Conservation (phyloP, 352 stramenopile genomes). For the Hyaloperonospora brassicae region DNA sequence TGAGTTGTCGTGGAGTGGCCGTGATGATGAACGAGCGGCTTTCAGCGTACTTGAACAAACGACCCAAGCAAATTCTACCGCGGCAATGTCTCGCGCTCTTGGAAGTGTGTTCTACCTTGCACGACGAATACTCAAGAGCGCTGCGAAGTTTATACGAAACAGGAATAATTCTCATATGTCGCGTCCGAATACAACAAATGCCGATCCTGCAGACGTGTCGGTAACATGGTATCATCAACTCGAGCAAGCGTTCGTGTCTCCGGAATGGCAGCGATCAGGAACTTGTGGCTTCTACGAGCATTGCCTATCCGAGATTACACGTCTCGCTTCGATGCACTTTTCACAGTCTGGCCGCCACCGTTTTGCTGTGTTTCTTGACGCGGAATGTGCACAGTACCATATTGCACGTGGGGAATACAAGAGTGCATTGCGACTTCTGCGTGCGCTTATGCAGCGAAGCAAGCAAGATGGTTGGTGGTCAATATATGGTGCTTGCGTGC, state of each 20-base stretch:
- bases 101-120: slow-evolving; percentile 71
- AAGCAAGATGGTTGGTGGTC: slow-evolving; percentile 73
- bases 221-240: slow-evolving; percentile 53
- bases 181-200: background rate
- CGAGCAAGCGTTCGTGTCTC: slow-evolving; percentile 32
- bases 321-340: slow-evolving; percentile 70
- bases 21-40: slow-evolving; percentile 50
- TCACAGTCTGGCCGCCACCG: slow-evolving; percentile 59
- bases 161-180: slow-evolving; percentile 6
- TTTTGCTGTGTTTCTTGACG: slow-evolving; percentile 70
- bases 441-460: slow-evolving; percentile 57
- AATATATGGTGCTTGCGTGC: slow-evolving; percentile 46
- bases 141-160: slow-evolving; percentile 17
- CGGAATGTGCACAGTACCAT: slow-evolving; percentile 62
- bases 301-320: slow-evolving; percentile 63
- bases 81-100: slow-evolving; percentile 54
- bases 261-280: slow-evolving; percentile 9
- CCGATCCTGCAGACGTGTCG: background rate
- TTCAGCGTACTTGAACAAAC: slow-evolving; percentile 37
- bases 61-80: slow-evolving; percentile 39
- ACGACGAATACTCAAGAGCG: slow-evolving; percentile 46
- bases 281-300: slow-evolving; percentile 36
- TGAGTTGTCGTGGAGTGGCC: slow-evolving; percentile 62
- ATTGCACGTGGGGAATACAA: slow-evolving; percentile 47
- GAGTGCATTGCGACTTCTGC: slow-evolving; percentile 54